These are phyloP conservation scores for Xylaria acuta DNA, from an alignment of 495 filamentous ascomycete genomes.

Conservation along the genomic window DNA sequence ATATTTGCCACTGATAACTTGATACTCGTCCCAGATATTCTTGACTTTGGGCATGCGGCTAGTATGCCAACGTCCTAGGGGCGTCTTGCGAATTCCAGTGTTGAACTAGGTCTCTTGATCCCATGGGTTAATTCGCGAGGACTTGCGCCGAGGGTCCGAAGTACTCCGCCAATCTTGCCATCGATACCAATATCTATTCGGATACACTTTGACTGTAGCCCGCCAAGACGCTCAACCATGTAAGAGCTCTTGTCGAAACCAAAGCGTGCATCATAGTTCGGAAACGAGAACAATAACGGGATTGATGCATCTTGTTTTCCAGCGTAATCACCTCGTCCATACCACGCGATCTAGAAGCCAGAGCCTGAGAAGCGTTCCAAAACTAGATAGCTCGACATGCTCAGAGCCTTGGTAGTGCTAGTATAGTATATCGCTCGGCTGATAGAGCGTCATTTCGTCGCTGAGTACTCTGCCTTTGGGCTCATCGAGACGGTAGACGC, in stretches of 20 bases:
- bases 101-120: neutral
- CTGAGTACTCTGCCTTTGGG: neutral
- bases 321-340: neutral
- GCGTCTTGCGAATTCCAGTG: neutral
- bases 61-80: neutral
- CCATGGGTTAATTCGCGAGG: neutral
- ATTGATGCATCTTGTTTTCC: neutral
- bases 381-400: neutral
- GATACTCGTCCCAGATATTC: neutral
- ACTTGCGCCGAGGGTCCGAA: neutral
- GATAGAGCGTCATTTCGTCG: neutral
- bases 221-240: neutral
- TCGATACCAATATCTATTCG: neutral
- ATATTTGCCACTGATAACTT: neutral
- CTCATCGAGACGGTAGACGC: neutral
- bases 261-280: neutral
- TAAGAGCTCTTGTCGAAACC: neutral
- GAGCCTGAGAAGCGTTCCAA: neutral
- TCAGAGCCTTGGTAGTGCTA: too few species aligned
- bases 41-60: neutral
- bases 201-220: neutral
- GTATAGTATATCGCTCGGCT: too few species aligned
- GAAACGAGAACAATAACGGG: neutral
- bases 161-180: too few species aligned
- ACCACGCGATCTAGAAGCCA: neutral